These are phyloP conservation scores for Austropuccinia psidii DNA, from an alignment of 1,284 basidiomycete genomes.

Conservation along the genomic window DNA sequence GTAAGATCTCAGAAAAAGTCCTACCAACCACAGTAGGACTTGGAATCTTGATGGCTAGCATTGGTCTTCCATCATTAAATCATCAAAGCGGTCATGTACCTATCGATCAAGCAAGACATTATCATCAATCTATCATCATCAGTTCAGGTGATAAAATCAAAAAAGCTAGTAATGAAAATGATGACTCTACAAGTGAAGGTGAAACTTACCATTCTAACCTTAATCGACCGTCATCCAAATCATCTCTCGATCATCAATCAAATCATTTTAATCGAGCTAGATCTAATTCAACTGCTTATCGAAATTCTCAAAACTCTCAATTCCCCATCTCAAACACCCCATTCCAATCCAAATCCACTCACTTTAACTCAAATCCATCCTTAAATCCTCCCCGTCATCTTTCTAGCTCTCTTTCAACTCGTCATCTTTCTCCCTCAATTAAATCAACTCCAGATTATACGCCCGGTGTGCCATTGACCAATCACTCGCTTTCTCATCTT, in stretches of 20 bases:
- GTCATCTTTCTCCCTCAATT: not conserved
- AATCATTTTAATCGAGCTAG: no score
- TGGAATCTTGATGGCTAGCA: slow-evolving; percentile 66
- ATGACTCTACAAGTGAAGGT: slow-evolving; percentile 41
- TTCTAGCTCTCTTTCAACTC: no score
- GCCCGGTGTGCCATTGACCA: not conserved
- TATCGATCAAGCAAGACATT: slow-evolving; percentile 73
- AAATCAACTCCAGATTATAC: not conserved
- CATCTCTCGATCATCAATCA: no score
- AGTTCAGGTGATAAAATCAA: slow-evolving; percentile 15
- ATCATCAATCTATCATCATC: slow-evolving; percentile 44
- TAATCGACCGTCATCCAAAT: not conserved
- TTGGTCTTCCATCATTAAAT: slow-evolving; percentile 68
- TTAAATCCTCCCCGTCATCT: no score
- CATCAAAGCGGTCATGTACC: slow-evolving; percentile 70
- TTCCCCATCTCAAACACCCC: no score
- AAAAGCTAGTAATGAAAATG: slow-evolving; percentile 31
- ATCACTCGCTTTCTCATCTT: not conserved
- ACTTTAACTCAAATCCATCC: no score
- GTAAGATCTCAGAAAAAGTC: slow-evolving; percentile 41
- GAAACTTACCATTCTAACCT: slow-evolving; percentile 37
- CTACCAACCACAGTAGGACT: slow-evolving; percentile 66
- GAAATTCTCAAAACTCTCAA: no score
- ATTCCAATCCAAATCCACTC: no score
- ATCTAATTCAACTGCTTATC: no score